Evolutionary conservation across 805 yeast species (phyloP).

Genomic region (Zygotorulaspora florentina): DNA sequence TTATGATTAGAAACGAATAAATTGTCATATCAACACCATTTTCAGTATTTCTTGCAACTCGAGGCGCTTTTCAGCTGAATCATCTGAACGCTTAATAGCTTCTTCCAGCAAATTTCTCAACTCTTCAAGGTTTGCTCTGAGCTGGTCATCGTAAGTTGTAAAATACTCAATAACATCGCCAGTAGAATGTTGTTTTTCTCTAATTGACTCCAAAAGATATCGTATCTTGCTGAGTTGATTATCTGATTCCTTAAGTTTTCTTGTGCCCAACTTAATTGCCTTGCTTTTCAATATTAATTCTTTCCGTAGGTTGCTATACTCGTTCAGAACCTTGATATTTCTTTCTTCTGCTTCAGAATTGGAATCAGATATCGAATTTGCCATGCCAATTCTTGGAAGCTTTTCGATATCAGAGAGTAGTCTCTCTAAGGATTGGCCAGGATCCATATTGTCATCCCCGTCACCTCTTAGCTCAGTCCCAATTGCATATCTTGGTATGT

Average conservation of each 20-base stretch:
- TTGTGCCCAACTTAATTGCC: conserved; percentile 17
- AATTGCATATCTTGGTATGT: conserved; percentile 23
- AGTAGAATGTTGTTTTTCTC: conserved; percentile 2
- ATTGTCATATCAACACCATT: conserved; percentile 1
- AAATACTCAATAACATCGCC: conserved; percentile 14
- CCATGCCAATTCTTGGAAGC: conserved; percentile 25
- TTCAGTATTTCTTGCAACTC: conserved; percentile 3
- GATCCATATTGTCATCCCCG: conserved; percentile 3
- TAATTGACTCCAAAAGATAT: conserved; percentile 9
- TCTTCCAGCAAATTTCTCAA: conserved; percentile 17
- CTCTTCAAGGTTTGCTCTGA: conserved; percentile 16
- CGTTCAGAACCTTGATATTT: conserved; percentile 17
- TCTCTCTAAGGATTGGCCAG: conserved; percentile 17
- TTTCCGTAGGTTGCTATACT: conserved; percentile 24
- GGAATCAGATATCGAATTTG: conserved; percentile 6
- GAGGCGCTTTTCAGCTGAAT: not conserved
- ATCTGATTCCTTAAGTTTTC: conserved; percentile 3
- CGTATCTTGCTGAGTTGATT: conserved; percentile 8
- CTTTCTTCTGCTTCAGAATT: conserved; percentile 8
- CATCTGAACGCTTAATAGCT: conserved; percentile 13
- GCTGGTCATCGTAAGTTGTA: conserved; percentile 6
- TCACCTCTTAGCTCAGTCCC: conserved; percentile 19
- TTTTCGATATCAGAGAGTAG: conserved; percentile 21
- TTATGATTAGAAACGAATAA: conserved; percentile 5
- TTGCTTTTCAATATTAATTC: conserved; percentile 19